A percentile compares a stretch with the other conserved stretches of the same genome.
These are phyloP conservation scores for Gyromitra esculenta DNA, from an alignment of 2,329 filamentous ascomycete genomes.

Conservation along the genomic window DNA sequence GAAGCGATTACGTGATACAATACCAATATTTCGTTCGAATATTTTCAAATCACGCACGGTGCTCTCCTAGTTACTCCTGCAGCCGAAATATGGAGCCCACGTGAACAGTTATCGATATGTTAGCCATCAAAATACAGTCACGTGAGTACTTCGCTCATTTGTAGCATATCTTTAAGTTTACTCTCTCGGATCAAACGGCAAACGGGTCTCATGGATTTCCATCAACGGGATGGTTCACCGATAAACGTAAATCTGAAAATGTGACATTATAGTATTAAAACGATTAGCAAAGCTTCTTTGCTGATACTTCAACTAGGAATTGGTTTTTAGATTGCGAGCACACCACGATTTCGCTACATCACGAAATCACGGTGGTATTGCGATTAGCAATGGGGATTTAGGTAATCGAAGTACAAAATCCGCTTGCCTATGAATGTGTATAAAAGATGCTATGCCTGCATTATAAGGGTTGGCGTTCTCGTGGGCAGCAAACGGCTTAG, in stretches of 20 bases:
- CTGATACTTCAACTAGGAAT: neutral
- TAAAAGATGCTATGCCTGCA: neutral
- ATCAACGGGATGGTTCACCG: neutral
- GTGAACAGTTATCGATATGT: neutral
- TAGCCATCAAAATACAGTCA: neutral
- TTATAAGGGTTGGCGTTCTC: neutral
- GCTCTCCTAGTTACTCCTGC: neutral
- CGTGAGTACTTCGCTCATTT: neutral
- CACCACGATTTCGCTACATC: constrained; percentile 17
- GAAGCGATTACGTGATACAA: neutral
- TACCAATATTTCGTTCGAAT: constrained; percentile 1
- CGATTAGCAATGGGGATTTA: neutral
- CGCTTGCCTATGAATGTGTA: neutral
- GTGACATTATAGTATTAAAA: neutral
- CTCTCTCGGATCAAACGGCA: neutral
- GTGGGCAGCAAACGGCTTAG: too few relatives aligned
- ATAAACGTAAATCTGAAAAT: neutral
- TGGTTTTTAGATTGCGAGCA: neutral
- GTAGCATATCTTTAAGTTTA: neutral
- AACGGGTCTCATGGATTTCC: neutral
- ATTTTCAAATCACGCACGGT: neutral
- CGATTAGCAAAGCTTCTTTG: neutral
- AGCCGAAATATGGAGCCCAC: neutral
- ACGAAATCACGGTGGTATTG: constrained; percentile 17
- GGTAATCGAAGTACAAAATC: neutral